A percentile compares a stretch with the other conserved stretches of the same genome.
These are phyloP conservation scores for Ascoidea rubescens DNA, from an alignment of 805 yeast species.

Conservation along the genomic window DNA sequence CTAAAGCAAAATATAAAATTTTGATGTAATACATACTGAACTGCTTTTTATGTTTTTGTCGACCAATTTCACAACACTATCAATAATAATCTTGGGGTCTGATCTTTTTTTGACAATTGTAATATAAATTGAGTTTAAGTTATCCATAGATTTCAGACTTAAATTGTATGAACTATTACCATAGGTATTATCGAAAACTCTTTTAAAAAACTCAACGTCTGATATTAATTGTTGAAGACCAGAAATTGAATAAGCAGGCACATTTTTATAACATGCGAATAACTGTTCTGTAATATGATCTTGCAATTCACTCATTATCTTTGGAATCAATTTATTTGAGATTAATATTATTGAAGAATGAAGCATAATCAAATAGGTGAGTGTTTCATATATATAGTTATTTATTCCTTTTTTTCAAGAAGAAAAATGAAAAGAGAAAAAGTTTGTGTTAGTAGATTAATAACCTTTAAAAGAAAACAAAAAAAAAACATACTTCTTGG, in stretches of 20 bases:
- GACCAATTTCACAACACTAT: conserved; percentile 6
- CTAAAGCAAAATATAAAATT: too few species aligned
- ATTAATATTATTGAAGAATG: conserved; percentile 37
- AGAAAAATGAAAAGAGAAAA: too few species aligned
- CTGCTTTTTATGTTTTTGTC: conserved; percentile 2
- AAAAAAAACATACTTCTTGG: conserved; percentile 11
- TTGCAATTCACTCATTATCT: conserved; percentile 31
- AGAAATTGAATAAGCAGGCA: conserved; percentile 29
- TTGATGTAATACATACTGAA: not conserved
- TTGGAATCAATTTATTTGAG: conserved; percentile 29
- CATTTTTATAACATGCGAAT: conserved; percentile 25
- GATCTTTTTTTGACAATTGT: conserved; percentile 5
- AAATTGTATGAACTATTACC: conserved; percentile 2
- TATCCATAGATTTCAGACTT: conserved; percentile 7
- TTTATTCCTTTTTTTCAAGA: conserved; percentile 19
- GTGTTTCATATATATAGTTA: conserved; percentile 32
- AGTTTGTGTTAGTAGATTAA: too few species aligned
- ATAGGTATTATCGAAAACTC: conserved; percentile 5
- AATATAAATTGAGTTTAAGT: conserved; percentile 4
- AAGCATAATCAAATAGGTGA: conserved; percentile 33
- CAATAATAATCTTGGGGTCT: conserved; percentile 5
- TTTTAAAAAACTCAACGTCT: conserved; percentile 38
- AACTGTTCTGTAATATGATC: conserved; percentile 24
- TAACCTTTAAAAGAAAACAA: too few species aligned
- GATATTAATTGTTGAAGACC: conserved; percentile 38